These are phyloP conservation scores for Apiospora phragmitis DNA, from an alignment of 2,329 filamentous ascomycete species.

Conservation along the genomic window DNA sequence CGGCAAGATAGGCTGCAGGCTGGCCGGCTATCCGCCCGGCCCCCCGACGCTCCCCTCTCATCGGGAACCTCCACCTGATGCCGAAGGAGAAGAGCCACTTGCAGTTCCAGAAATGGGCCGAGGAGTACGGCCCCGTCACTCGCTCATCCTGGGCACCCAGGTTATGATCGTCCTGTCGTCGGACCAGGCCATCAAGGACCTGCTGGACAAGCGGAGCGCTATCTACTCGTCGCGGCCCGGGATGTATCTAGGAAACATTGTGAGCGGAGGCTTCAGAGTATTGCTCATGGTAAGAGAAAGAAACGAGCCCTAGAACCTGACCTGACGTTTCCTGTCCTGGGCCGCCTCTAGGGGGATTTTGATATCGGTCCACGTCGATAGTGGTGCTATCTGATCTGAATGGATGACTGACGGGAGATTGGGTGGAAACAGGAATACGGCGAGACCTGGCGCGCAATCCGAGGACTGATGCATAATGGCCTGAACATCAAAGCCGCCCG, in stretches of 20 bases:
- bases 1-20: slow-evolving; percentile 24
- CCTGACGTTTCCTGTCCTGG: not conserved
- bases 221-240: slow-evolving; percentile 50
- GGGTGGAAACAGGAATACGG: slow-evolving; percentile 21
- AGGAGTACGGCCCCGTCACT: slow-evolving; percentile 50
- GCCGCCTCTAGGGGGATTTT: too few species aligned
- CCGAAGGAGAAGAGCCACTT: slow-evolving; percentile 41
- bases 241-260: slow-evolving; percentile 43
- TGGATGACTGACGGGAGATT: not conserved
- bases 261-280: slow-evolving; percentile 21
- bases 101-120: slow-evolving; percentile 53
- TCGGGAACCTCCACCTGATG: slow-evolving; percentile 54
- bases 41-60: slow-evolving; percentile 51
- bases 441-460: slow-evolving; percentile 34
- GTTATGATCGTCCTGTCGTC: slow-evolving; percentile 49
- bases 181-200: slow-evolving; percentile 47
- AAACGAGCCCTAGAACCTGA: not conserved
- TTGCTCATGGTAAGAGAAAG: slow-evolving; percentile 19
- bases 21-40: slow-evolving; percentile 44
- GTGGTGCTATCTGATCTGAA: too few species aligned
- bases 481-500: slow-evolving; percentile 47
- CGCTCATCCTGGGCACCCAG: slow-evolving; percentile 49
- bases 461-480: slow-evolving; percentile 43
- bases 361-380: too few species aligned
- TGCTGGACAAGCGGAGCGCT: slow-evolving; percentile 49